Evolutionary conservation across 31 red algal genomes (phyloP), one percentile per base, ranked within the genome.

Genomic region (Odonthalia washingtoniensis): DNA sequence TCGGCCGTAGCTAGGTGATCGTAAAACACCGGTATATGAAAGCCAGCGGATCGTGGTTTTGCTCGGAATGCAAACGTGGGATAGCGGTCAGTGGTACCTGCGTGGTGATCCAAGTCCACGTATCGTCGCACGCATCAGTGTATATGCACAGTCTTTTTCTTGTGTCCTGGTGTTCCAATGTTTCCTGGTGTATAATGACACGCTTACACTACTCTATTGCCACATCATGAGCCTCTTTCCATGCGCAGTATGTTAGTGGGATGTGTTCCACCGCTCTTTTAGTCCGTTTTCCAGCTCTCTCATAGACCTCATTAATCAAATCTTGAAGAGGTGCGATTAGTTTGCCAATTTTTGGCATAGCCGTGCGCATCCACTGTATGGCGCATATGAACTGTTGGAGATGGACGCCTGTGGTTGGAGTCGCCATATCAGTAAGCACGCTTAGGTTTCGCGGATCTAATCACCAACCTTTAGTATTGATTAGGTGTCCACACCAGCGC

Each of bases 321-420:
- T 66, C 18, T 38, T 83, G 61, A 69, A 83, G 79, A 12, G 53
- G 53, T 27, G 33, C n/a, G 14, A 68, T 24, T 27, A 67, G 4
- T 9, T 33, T 28, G 60, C 62, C 27, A 39, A 43, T 69, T 5
- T 83, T n/a, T 14, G 80, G 80, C 24, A 83, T 70, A 30, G 37
- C 42, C 31, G 52, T 83, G 12, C 74, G 26, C 17, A 77, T 77
- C 38, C 74, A 77, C 21, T 77, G 40, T 16, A 21, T 16, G 24
- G 61, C 80, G 62, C 80, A 83, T 39, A 83, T 34, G 3, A 83
- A 38, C 37, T 83, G 64, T 43, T 83, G 80, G 5, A 68, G 37
- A 17, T 83, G 31, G 80, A 40, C 52, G 3, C 27, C 80, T n/a
- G 35, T 66, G 3, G n/a, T 83, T 33, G 80, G 80, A 3, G 18